Evolutionary conservation across 1,139 yeast species (phyloP), one percentile per base, ranked within the genome.

Genomic region (Hansenula sp.): DNA sequence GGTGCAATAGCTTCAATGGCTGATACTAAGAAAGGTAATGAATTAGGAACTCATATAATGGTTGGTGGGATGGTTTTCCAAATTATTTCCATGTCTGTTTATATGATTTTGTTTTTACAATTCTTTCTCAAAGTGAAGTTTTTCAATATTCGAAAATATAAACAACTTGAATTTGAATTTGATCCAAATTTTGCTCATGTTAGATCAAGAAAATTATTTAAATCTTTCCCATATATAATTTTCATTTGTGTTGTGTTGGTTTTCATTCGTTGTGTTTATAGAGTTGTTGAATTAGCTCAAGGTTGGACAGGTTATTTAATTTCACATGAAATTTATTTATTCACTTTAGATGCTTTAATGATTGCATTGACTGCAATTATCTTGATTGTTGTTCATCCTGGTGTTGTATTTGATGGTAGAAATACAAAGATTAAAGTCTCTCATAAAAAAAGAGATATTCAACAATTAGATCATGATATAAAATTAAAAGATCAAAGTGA

Each of bases 241-340:
- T 67, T 81, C 0, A 39, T 65, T 9, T 68, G 84, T 0, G 81
- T 82, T 6, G 22, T 79, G 16, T 71, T 74, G 13, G 69, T 87
- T 32, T 82, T 76, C 52, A 71, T 78, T 39, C 76, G 96, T 59
- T 83, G 92, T 58, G 68, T 82, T 29, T 88, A 85, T 61, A 74
- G 96, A 61, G 77, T 86, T 42, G 77, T 77, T 19, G 96, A 88
- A 61, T 71, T 88, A 46, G 68, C 81, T 6, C 75, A 80, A 52
- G 96, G 96, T n/a, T 87, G 87, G 76, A 40, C 53, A 6, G 94
- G 95, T 0, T 72, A 70, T 47, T 66, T 88, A 47, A 79, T 85
- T 43, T 61, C 65, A 3, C 79, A 79, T 51, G 96, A 89, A 61
- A 73, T 71, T 25, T 86, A 72, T 59, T 71, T 89, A 48, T 71